phyloP scores from a whole-genome alignment of 106 monocot genomes.

The Acorus calamus region DNA sequence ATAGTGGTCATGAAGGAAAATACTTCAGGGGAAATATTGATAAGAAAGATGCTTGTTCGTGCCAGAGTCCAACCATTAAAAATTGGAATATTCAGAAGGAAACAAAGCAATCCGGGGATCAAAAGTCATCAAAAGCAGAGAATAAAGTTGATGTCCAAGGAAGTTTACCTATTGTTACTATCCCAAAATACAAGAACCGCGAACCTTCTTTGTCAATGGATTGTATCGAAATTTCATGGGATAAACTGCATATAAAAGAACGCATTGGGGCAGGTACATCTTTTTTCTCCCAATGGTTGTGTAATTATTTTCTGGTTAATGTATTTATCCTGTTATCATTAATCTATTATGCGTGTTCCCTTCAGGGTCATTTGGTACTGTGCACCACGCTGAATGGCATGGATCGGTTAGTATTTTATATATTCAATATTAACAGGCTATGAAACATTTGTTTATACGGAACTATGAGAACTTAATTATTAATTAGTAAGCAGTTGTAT shows the following conservation, averaged over 20 bases:
- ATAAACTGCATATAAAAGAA: constrained; percentile 63
- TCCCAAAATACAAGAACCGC: constrained; percentile 34
- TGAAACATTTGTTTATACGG: too few relatives aligned
- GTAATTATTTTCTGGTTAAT: too few relatives aligned
- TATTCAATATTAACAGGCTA: not conserved
- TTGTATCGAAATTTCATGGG: constrained; percentile 82
- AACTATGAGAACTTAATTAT: too few relatives aligned
- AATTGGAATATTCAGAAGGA: constrained; percentile 6
- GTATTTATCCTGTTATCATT: too few relatives aligned
- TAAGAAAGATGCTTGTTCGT: constrained; percentile 2
- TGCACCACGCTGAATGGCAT: constrained; percentile 86
- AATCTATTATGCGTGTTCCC: too few relatives aligned
- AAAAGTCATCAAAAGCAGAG: too few relatives aligned
- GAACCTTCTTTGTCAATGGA: constrained; percentile 63
- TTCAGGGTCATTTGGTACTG: constrained; percentile 77
- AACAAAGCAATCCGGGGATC: too few relatives aligned
- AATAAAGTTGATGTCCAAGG: constrained; percentile 6
- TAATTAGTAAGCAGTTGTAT: too few relatives aligned
- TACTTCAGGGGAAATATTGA: not conserved
- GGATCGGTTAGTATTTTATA: constrained; percentile 45
- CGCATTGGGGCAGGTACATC: constrained; percentile 55
- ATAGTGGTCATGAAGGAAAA: not conserved
- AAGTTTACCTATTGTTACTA: constrained; percentile 4
- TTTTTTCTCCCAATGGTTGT: not conserved
- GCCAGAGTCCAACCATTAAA: constrained; percentile 8